These are phyloP conservation scores for Perkinsus olseni DNA, from an alignment of 169 alveolate species.

Conservation along the genomic window DNA sequence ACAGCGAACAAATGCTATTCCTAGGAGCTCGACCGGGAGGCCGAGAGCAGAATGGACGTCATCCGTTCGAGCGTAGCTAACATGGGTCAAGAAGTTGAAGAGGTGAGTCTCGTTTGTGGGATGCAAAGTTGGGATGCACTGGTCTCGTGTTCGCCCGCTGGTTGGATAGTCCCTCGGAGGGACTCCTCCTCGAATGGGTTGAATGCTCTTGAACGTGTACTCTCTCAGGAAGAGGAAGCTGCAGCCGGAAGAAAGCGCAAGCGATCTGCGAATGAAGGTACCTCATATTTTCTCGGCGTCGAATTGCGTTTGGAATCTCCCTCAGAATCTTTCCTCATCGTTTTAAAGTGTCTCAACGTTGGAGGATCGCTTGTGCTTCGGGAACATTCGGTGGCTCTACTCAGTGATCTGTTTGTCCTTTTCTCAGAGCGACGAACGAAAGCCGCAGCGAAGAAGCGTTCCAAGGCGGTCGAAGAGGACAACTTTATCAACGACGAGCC, in stretches of 20 bases:
- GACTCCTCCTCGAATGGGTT: too few relatives aligned
- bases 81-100: background rate
- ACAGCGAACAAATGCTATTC: background rate
- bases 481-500: slow-evolving; percentile 1
- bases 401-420: background rate
- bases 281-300: background rate
- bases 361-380: too few relatives aligned
- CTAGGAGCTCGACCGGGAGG: background rate
- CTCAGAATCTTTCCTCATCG: too few relatives aligned
- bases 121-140: too few relatives aligned
- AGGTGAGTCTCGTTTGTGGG: background rate
- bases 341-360: too few relatives aligned
- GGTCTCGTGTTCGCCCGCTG: too few relatives aligned
- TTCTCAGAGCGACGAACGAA: background rate
- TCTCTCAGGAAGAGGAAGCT: background rate
- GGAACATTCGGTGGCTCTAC: too few relatives aligned
- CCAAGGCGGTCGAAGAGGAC: background rate
- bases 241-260: background rate
- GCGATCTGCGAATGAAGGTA: background rate
- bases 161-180: too few relatives aligned
- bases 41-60: background rate
- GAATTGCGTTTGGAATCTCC: too few relatives aligned
- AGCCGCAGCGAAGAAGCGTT: background rate
- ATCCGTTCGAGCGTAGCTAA: background rate
- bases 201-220: too few relatives aligned